Evolutionary conservation across 768 basidiomycete genomes (phyloP).

Genomic region (Termitomyces eurrhizus): DNA sequence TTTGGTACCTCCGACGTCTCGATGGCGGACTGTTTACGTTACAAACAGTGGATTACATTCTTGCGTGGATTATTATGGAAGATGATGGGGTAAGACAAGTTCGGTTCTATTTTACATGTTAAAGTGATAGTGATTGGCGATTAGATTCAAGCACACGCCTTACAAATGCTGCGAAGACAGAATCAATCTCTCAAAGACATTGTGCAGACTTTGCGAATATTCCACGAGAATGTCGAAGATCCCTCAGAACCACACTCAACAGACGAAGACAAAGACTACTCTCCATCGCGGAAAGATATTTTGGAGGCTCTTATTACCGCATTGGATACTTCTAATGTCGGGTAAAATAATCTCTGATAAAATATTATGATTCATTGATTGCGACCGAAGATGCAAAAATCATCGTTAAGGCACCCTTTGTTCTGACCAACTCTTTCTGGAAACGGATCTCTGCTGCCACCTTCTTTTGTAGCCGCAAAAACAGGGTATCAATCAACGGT

Average conservation of each 20-base stretch:
- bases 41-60: constrained; percentile 89
- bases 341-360: constrained; percentile 8
- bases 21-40: constrained; percentile 86
- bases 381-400: constrained; percentile 56
- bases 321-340: constrained; percentile 30
- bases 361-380: constrained; percentile 15
- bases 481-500: constrained; percentile 83
- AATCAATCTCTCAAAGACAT: constrained; percentile 70
- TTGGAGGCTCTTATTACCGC: constrained; percentile 64
- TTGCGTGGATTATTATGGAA: constrained; percentile 96
- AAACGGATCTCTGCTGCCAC: constrained; percentile 84
- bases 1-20: constrained; percentile 81
- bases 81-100: constrained; percentile 81
- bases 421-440: constrained; percentile 78
- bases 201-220: constrained; percentile 64
- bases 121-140: background rate
- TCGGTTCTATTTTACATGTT: constrained; percentile 6
- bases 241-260: constrained; percentile 28
- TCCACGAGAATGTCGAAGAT: constrained; percentile 70
- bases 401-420: constrained; percentile 91
- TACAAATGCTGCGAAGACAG: constrained; percentile 72
- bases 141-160: constrained; percentile 75
- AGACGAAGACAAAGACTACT: constrained; percentile 31
- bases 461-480: constrained; percentile 78
- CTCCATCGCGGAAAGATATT: constrained; percentile 61